Conservation (phyloP, 192 early-diverging fungal genomes). For the Coemansia sp. region DNA sequence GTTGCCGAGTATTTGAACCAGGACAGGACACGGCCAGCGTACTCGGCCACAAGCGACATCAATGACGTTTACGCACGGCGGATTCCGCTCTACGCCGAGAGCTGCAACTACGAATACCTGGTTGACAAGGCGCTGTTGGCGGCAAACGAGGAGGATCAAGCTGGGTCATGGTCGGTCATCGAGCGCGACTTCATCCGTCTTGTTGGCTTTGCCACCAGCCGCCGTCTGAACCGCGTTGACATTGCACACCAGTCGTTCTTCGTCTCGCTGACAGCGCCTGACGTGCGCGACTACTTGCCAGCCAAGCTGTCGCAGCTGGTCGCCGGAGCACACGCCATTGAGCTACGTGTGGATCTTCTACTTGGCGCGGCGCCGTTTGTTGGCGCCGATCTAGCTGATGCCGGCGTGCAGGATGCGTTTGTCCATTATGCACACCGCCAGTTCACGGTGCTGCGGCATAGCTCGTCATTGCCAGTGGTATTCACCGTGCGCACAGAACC, state of each 20-base stretch:
- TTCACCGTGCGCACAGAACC: slow-evolving; percentile 88
- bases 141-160: slow-evolving; percentile 30
- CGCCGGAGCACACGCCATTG: slow-evolving; percentile 85
- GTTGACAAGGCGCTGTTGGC: slow-evolving; percentile 54
- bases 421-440: slow-evolving; percentile 75
- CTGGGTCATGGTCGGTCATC: slow-evolving; percentile 66
- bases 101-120: slow-evolving; percentile 82
- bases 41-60: slow-evolving; percentile 70
- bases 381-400: slow-evolving; percentile 18
- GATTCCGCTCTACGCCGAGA: slow-evolving; percentile 71
- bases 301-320: slow-evolving; percentile 62
- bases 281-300: slow-evolving; percentile 58
- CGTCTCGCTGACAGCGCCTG: slow-evolving; percentile 80
- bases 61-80: slow-evolving; percentile 78
- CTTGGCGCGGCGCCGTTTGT: slow-evolving; percentile 47
- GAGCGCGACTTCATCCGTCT: slow-evolving; percentile 76
- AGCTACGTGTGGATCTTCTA: slow-evolving; percentile 91
- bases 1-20: slow-evolving; percentile 75
- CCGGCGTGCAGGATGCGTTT: slow-evolving; percentile 24
- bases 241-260: slow-evolving; percentile 68
- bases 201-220: slow-evolving; percentile 64
- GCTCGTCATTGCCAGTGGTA: slow-evolving; percentile 77
- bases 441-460: slow-evolving; percentile 69
- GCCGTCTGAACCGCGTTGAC: slow-evolving; percentile 37
- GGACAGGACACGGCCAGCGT: slow-evolving; percentile 85